Conservation (phyloP, 139 green algal genomes). For the Chlorella sp. region DNA sequence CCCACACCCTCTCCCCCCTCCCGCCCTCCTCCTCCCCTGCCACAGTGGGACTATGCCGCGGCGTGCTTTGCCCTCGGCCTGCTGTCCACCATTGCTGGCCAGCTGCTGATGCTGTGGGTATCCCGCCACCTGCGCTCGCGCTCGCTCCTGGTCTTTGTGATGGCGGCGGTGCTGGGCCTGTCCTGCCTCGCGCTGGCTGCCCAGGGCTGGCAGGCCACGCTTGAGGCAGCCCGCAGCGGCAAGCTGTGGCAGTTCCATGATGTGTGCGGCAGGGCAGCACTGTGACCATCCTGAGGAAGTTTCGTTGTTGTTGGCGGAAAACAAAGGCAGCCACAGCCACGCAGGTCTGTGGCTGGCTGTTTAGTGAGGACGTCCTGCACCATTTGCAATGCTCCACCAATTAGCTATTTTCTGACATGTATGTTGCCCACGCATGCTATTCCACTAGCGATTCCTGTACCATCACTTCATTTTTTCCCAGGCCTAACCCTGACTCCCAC, state of each 20-base stretch:
- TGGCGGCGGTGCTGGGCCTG: slow-evolving; percentile 42
- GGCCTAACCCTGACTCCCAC: too few relatives aligned
- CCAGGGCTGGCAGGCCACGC: background rate
- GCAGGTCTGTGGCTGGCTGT: too few relatives aligned
- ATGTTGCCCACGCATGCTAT: too few relatives aligned
- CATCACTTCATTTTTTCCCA: too few relatives aligned
- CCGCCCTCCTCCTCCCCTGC: background rate
- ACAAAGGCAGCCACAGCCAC: too few relatives aligned
- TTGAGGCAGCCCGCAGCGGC: background rate
- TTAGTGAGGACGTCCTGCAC: too few relatives aligned
- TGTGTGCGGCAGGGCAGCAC: background rate
- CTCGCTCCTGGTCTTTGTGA: slow-evolving; percentile 45
- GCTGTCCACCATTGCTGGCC: slow-evolving; percentile 51
- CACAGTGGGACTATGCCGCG: slow-evolving; percentile 44
- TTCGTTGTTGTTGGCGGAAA: background rate
- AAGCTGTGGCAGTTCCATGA: slow-evolving; percentile 12
- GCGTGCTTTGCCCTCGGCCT: slow-evolving; percentile 5
- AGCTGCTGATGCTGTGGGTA: slow-evolving; percentile 39
- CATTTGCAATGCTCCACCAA: too few relatives aligned
- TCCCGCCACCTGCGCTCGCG: slow-evolving; percentile 4
- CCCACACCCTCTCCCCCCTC: background rate
- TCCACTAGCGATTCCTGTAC: too few relatives aligned
- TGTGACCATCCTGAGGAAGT: too few relatives aligned
- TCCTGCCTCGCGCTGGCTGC: slow-evolving; percentile 4
- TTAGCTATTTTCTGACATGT: too few relatives aligned